These are phyloP conservation scores for Diatrype stigma DNA, from an alignment of 2,329 filamentous ascomycete species.

Conservation along the genomic window DNA sequence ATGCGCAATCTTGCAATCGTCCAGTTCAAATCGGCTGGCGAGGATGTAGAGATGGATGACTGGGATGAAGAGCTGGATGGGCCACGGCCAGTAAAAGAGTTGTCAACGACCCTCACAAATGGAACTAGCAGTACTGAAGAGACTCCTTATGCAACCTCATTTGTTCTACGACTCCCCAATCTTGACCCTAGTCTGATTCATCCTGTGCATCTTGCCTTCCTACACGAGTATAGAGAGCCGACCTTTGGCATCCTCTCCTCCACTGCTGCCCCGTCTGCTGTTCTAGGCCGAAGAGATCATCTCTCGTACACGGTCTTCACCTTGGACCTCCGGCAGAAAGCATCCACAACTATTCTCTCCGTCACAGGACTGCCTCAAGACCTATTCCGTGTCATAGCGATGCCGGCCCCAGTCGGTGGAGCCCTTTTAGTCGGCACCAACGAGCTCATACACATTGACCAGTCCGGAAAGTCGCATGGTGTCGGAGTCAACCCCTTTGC, in stretches of 20 bases:
- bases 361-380: constrained; percentile 84
- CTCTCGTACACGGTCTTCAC: constrained; percentile 93
- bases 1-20: constrained; percentile 85
- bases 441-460: constrained; percentile 91
- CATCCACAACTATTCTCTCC: constrained; percentile 87
- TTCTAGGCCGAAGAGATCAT: constrained; percentile 79
- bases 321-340: constrained; percentile 85
- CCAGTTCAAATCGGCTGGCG: constrained; percentile 80
- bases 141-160: constrained; percentile 83
- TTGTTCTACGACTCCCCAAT: constrained; percentile 84
- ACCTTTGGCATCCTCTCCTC: constrained; percentile 94
- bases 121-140: constrained; percentile 48
- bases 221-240: constrained; percentile 95
- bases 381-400: constrained; percentile 73
- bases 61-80: constrained; percentile 81
- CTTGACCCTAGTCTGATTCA: constrained; percentile 84
- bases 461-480: constrained; percentile 88
- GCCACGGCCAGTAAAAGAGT: constrained; percentile 51
- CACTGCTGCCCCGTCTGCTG: constrained; percentile 65
- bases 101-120: constrained; percentile 36
- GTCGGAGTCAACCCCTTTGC: constrained; percentile 91
- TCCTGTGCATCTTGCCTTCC: constrained; percentile 85
- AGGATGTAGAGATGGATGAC: constrained; percentile 87
- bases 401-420: constrained; percentile 84
- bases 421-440: constrained; percentile 83